These are phyloP conservation scores for Wickerhamiella occidentalis DNA, from an alignment of 805 yeast species.

Conservation along the genomic window DNA sequence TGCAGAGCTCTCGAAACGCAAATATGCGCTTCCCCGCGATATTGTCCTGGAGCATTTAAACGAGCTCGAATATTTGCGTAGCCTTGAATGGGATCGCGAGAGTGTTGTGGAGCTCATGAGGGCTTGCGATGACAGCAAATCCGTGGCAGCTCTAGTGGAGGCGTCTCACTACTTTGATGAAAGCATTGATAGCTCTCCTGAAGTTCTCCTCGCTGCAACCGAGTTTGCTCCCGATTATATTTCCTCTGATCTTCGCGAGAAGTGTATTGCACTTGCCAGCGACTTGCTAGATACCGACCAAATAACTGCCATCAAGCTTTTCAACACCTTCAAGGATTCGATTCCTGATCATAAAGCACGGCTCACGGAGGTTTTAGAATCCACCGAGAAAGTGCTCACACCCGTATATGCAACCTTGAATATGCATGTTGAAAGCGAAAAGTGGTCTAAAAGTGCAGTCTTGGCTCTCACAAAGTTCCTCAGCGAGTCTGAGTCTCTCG, in stretches of 20 bases:
- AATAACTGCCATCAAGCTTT: conserved; percentile 24
- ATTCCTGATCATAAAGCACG: neutral
- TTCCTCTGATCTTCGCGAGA: conserved; percentile 35
- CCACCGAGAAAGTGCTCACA: neutral
- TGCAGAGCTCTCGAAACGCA: conserved; percentile 15
- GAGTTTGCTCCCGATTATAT: conserved; percentile 13
- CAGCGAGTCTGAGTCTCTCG: conserved; percentile 12
- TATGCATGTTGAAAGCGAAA: neutral
- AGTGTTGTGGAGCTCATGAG: conserved; percentile 9
- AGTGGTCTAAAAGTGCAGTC: conserved; percentile 18
- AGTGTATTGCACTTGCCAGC: conserved; percentile 35
- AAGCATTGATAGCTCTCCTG: conserved; percentile 10
- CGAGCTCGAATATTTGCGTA: conserved; percentile 13
- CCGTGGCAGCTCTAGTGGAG: conserved; percentile 16
- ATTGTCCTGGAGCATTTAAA: neutral
- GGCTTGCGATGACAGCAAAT: neutral
- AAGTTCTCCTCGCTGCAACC: conserved; percentile 17
- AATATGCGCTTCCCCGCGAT: conserved; percentile 11
- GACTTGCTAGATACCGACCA: conserved; percentile 63
- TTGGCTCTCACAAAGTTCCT: conserved; percentile 17
- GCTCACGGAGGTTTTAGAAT: neutral
- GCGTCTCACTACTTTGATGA: conserved; percentile 12
- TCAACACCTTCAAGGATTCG: neutral
- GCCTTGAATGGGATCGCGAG: conserved; percentile 7
- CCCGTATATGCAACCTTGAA: neutral